Evolutionary conservation across 768 basidiomycete species (phyloP), one percentile per base, ranked within the genome.

Genomic region (Pleurotus salmoneostramineus): DNA sequence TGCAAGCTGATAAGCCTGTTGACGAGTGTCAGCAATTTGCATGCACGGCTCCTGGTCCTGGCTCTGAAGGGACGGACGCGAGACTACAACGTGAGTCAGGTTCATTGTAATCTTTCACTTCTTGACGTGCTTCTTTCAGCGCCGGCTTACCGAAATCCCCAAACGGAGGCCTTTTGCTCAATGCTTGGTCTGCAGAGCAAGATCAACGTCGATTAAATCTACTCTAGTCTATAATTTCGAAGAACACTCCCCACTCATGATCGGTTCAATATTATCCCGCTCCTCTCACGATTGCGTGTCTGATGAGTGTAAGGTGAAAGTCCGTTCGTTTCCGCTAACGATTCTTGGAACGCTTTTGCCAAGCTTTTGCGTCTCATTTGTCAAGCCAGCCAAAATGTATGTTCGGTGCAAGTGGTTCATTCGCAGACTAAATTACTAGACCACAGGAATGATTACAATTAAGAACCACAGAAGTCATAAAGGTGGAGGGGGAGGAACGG

Each of bases 91-190:
- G 77, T 79, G 56, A 63, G 71, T 69, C 54, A 51, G 66, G 68
- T 71, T 64, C 40, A 37, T 34, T 15, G 52, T 50, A 5, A 37
- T 32, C 40, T 56, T 4, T 0, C 44, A 27, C 14, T 56, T 11
- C 15, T 11, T 5, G 49, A 60, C 58, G 7, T 33, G 33, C 49
- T 21, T 33, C 48, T 50, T 63, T 5, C 66, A 95, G 92, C 87
- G 27, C 81, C 82, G 1, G 83, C 80, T 75, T 95, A 92, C 69
- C 82, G 86, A 27, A 96, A 95, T 65, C 89, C 93, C 31, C 95
- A 98, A 67, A 98, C 95, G 0, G 84, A 83, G 54, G 87, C 93
- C 2, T 90, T 98, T 64, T 92, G 91, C 66, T 68, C 72, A 15
- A 83, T 98, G 83, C 68, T 99, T 40, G 82, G 81, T 14, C 81